These are phyloP conservation scores for Talaromyces sp. DNA, from an alignment of 2,329 filamentous ascomycete genomes.

Conservation along the genomic window DNA sequence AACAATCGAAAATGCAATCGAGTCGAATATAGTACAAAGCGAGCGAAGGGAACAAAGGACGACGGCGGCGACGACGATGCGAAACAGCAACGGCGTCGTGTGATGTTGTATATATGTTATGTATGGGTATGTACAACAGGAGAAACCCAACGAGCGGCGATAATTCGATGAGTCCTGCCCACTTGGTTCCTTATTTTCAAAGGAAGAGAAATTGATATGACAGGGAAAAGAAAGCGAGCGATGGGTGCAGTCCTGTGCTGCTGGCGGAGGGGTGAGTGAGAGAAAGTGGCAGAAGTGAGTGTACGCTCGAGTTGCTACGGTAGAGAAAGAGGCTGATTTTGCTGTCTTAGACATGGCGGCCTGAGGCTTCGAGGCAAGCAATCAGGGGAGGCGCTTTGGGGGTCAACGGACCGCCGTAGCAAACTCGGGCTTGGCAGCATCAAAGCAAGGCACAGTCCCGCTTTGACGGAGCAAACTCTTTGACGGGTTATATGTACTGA, in stretches of 20 bases:
- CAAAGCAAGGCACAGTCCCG: background rate
- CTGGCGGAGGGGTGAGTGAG: constrained; percentile 2
- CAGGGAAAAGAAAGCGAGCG: constrained; percentile 10
- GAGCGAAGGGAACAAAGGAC: background rate
- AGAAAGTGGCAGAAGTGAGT: background rate
- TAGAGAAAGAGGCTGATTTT: constrained; percentile 1
- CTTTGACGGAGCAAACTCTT: background rate
- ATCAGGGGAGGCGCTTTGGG: background rate
- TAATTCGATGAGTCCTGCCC: background rate
- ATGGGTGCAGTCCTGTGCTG: constrained; percentile 5
- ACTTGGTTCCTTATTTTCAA: background rate
- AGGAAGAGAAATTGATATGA: background rate
- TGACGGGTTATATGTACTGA: background rate
- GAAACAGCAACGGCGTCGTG: background rate
- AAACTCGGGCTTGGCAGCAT: background rate
- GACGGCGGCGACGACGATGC: background rate
- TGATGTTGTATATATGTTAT: constrained; percentile 7
- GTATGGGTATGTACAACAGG: constrained; percentile 9
- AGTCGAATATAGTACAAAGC: background rate
- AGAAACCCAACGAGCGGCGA: constrained; percentile 8
- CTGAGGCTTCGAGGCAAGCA: background rate
- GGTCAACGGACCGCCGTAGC: background rate
- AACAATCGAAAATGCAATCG: background rate
- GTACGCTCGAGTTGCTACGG: constrained; percentile 1
- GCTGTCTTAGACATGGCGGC: background rate